Percentiles rank a stretch among this genome's conserved stretches.
phyloP scores from a whole-genome alignment of 1,284 basidiomycete genomes.

The Fomitiporia mediterranea region DNA sequence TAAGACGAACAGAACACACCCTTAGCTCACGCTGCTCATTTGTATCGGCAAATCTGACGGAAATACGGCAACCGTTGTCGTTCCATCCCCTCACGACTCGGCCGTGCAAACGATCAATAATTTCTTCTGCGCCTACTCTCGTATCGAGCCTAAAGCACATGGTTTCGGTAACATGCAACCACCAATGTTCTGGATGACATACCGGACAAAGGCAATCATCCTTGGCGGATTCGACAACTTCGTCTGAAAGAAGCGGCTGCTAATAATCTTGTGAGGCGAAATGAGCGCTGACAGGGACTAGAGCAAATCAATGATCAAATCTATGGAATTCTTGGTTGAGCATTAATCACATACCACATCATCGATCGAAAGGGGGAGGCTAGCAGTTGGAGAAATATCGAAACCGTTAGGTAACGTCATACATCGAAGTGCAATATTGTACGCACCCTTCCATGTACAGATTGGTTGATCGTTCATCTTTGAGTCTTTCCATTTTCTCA shows the following conservation, averaged over 20 bases:
- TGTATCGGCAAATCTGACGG: constrained; percentile 23
- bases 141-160: constrained; percentile 22
- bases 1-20: constrained; percentile 7
- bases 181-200: not conserved
- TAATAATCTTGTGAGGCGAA: constrained; percentile 23
- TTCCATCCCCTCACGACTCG: constrained; percentile 26
- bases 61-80: constrained; percentile 21
- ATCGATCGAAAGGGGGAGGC: constrained; percentile 24
- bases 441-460: constrained; percentile 26
- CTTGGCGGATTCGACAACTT: constrained; percentile 24
- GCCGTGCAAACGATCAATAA: constrained; percentile 25
- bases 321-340: not conserved
- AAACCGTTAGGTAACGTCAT: not conserved
- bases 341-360: constrained; percentile 16
- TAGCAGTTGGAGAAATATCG: not conserved
- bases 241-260: constrained; percentile 25
- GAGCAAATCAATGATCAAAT: not conserved
- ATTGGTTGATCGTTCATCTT: constrained; percentile 22
- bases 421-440: not conserved
- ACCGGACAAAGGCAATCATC: constrained; percentile 24
- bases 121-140: constrained; percentile 24
- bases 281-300: constrained; percentile 24
- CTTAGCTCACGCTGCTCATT: constrained; percentile 22
- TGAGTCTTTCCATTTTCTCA: constrained; percentile 22
- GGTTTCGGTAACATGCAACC: not conserved